These are phyloP conservation scores for Peronospora destructor DNA, from an alignment of 352 stramenopile species.

Conservation along the genomic window DNA sequence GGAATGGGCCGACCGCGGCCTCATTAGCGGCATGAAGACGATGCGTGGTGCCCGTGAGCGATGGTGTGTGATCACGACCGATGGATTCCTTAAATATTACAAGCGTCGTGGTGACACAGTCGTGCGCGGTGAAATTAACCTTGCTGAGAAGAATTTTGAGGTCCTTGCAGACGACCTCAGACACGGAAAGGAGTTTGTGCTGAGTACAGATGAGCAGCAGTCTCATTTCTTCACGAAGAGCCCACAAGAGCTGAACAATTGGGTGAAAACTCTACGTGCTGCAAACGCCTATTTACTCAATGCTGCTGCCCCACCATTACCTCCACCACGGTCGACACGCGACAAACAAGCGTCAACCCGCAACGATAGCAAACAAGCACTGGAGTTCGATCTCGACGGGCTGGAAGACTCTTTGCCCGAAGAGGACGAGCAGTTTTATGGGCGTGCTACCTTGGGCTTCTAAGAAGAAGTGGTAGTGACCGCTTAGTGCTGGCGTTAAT, in stretches of 20 bases:
- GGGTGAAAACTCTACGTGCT: conserved; percentile 71
- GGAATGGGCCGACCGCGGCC: conserved; percentile 66
- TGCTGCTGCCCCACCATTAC: conserved; percentile 25
- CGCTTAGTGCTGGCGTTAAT: conserved; percentile 18
- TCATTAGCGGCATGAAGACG: conserved; percentile 81
- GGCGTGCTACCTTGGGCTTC: conserved; percentile 73
- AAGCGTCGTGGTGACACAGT: conserved; percentile 78
- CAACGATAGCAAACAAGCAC: conserved; percentile 25
- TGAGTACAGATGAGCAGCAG: conserved; percentile 78
- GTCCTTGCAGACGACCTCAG: conserved; percentile 73
- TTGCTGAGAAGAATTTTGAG: conserved; percentile 73
- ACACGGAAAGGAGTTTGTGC: conserved; percentile 68
- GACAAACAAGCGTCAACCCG: conserved; percentile 21
- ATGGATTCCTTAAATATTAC: conserved; percentile 80
- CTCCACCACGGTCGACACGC: conserved; percentile 23
- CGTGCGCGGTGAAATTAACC: conserved; percentile 76
- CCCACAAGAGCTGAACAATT: conserved; percentile 61
- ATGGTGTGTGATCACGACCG: conserved; percentile 72
- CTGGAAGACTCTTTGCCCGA: conserved; percentile 39
- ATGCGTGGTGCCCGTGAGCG: conserved; percentile 80
- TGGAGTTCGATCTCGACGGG: conserved; percentile 36
- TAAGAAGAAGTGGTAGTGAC: conserved; percentile 29
- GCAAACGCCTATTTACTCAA: conserved; percentile 60
- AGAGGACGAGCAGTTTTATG: conserved; percentile 79
- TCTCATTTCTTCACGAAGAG: conserved; percentile 82